These are phyloP conservation scores for Tricladium varicosporioides DNA, from an alignment of 2,329 filamentous ascomycete species.

Conservation along the genomic window DNA sequence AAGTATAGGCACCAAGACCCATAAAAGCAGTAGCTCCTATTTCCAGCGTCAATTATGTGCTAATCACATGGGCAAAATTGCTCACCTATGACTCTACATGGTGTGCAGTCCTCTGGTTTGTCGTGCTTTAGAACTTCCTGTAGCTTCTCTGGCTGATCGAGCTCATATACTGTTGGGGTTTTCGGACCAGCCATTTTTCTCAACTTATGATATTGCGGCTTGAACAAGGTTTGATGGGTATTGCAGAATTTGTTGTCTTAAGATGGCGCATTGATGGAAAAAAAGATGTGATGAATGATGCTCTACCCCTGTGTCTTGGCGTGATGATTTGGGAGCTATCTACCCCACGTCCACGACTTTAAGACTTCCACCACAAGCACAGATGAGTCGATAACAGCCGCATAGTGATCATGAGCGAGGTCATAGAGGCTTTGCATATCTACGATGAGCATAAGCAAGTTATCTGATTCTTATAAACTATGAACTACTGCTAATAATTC, in stretches of 20 bases:
- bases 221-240: background rate
- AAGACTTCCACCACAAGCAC: background rate
- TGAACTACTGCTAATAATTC: background rate
- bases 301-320: too few species aligned
- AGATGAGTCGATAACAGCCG: constrained; percentile 20
- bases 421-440: constrained; percentile 94
- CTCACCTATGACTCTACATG: constrained; percentile 34
- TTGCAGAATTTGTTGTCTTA: too few species aligned
- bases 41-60: constrained; percentile 6
- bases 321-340: background rate
- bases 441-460: constrained; percentile 91
- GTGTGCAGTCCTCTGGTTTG: constrained; percentile 39
- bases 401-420: constrained; percentile 66
- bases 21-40: constrained; percentile 73
- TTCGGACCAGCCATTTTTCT: background rate
- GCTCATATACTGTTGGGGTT: constrained; percentile 16
- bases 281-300: too few species aligned
- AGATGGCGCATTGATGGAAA: too few species aligned
- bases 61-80: background rate
- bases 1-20: constrained; percentile 74
- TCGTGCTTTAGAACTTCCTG: constrained; percentile 28
- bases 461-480: background rate
- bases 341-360: constrained; percentile 6
- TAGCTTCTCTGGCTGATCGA: constrained; percentile 28
- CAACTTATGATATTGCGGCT: background rate